Percentiles rank a stretch among this genome's conserved stretches.
Evolutionary conservation across 2,329 filamentous ascomycete genomes (phyloP).

Genomic region (Teratosphaeria nubilosa): DNA sequence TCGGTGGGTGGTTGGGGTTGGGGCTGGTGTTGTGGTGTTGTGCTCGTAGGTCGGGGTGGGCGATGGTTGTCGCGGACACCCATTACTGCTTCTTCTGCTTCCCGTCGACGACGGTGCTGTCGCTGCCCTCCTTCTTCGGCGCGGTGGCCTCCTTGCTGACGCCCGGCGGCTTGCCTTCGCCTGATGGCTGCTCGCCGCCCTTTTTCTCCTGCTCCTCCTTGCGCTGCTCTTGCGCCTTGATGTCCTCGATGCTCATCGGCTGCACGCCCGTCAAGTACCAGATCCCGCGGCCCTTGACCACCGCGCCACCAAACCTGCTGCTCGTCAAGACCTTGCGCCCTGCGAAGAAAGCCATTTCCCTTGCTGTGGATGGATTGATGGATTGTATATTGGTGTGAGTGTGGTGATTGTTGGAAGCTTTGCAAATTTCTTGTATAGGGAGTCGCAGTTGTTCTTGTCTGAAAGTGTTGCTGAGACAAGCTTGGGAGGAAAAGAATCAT

Average conservation of each 20-base stretch:
- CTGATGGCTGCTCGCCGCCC: neutral
- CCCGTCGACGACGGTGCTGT: neutral
- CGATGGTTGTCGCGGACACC: neutral
- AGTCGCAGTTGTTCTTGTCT: neutral
- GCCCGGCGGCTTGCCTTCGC: neutral
- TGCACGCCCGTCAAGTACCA: neutral
- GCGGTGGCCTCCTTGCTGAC: neutral
- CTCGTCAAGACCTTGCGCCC: neutral
- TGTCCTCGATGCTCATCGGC: neutral
- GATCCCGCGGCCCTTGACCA: neutral
- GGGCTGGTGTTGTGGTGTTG: neutral
- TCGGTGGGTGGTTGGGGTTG: neutral
- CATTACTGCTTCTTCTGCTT: neutral
- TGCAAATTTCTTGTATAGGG: neutral
- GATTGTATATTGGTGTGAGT: neutral
- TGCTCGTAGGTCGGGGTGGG: neutral
- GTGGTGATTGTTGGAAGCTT: neutral
- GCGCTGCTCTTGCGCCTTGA: neutral
- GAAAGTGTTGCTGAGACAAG: neutral
- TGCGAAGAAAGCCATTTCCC: neutral
- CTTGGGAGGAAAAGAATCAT: neutral
- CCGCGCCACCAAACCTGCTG: neutral
- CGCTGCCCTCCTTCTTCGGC: neutral
- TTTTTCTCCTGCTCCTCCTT: neutral
- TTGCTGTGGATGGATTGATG: neutral